These are phyloP conservation scores for Piper longum DNA, from an alignment of 164 flowering plant genomes.

Conservation along the genomic window DNA sequence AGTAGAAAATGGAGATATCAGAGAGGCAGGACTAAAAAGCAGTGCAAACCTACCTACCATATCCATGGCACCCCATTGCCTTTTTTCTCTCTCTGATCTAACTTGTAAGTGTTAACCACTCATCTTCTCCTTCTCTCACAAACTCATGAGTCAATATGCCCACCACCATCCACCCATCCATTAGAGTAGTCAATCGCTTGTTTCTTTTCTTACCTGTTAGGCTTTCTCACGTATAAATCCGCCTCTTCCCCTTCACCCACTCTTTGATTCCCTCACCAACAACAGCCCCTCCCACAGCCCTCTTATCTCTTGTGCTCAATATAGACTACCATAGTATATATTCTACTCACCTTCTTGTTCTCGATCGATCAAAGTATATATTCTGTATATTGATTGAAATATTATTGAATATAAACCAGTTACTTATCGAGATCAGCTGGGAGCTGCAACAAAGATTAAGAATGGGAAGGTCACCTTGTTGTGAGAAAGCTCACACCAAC, in stretches of 20 bases:
- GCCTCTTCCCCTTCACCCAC: background rate
- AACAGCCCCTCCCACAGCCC: background rate
- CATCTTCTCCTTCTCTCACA: background rate
- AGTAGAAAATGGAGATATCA: too few relatives aligned
- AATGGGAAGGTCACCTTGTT: constrained; percentile 8
- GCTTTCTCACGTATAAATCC: background rate
- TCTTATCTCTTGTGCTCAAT: background rate
- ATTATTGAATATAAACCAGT: too few relatives aligned
- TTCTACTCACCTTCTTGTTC: background rate
- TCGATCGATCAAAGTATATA: too few relatives aligned
- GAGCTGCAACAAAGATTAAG: background rate
- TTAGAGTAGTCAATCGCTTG: background rate
- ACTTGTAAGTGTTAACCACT: background rate
- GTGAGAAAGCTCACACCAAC: constrained; percentile 22
- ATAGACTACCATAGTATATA: background rate
- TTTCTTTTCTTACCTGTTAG: background rate
- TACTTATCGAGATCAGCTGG: background rate
- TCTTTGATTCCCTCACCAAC: background rate
- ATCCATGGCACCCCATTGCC: too few relatives aligned
- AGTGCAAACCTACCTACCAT: too few relatives aligned
- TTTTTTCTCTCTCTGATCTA: too few relatives aligned
- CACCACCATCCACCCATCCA: background rate
- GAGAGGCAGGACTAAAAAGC: too few relatives aligned
- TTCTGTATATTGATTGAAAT: too few relatives aligned
- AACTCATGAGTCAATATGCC: background rate